Conservation (phyloP, 140 eudicot genomes). For the Ambrosia hybrid region DNA sequence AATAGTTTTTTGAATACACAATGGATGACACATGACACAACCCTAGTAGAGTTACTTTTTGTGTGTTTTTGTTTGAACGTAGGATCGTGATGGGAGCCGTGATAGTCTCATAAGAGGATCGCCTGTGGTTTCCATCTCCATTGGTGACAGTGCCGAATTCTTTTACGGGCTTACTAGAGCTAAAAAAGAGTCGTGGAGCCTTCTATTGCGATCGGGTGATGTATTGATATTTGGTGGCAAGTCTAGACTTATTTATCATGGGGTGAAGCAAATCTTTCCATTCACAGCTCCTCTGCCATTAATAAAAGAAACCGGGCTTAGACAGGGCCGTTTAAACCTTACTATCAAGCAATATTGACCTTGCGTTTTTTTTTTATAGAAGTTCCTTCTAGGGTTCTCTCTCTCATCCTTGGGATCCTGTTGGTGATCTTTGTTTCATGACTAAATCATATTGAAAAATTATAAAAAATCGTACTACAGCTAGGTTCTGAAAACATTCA, state of each 20-base stretch:
- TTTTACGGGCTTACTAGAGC: constrained; percentile 39
- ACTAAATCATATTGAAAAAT: no score
- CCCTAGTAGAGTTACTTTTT: no score
- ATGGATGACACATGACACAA: no score
- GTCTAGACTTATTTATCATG: constrained; percentile 52
- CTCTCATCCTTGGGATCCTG: background rate
- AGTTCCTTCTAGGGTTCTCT: background rate
- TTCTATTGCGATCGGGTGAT: constrained; percentile 44
- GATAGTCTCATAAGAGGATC: constrained; percentile 33
- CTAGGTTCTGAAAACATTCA: no score
- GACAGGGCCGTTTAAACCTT: background rate
- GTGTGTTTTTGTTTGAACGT: background rate
- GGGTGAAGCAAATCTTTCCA: constrained; percentile 39
- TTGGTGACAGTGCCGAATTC: constrained; percentile 58
- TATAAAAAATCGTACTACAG: no score
- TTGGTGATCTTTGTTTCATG: background rate
- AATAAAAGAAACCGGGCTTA: no score
- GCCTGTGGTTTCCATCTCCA: constrained; percentile 54
- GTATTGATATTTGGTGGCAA: constrained; percentile 59
- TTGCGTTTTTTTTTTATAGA: no score
- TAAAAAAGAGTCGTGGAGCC: constrained; percentile 19
- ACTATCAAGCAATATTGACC: background rate
- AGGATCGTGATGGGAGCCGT: constrained; percentile 51
- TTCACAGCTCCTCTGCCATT: constrained; percentile 45
- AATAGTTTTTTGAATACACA: no score